phyloP scores from a whole-genome alignment of 805 yeast genomes.

The Candida endomychidarum region DNA sequence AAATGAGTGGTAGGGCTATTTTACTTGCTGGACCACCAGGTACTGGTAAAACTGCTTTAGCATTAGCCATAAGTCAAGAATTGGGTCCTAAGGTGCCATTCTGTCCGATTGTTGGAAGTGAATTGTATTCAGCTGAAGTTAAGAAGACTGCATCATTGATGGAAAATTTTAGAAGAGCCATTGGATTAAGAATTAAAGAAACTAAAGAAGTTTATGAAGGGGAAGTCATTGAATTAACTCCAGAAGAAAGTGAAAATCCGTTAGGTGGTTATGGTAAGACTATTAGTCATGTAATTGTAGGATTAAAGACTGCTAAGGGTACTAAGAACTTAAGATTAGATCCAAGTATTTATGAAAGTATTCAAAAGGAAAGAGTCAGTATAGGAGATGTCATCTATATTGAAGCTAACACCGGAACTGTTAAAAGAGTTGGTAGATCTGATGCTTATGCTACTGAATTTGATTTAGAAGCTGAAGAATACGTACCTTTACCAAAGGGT shows the following conservation, averaged over 20 bases:
- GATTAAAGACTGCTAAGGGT: conserved; percentile 89
- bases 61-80: conserved; percentile 93
- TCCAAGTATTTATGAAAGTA: conserved; percentile 89
- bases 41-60: conserved; percentile 97
- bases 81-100: conserved; percentile 97
- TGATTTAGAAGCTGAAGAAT: conserved; percentile 97
- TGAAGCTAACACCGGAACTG: conserved; percentile 97
- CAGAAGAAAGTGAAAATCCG: conserved; percentile 96
- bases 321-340: conserved; percentile 86
- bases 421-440: conserved; percentile 95
- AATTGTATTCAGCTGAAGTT: conserved; percentile 92
- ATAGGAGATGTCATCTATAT: conserved; percentile 97
- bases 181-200: conserved; percentile 93
- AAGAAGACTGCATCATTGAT: conserved; percentile 94
- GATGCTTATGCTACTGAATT: conserved; percentile 98
- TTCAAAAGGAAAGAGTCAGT: conserved; percentile 90
- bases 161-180: conserved; percentile 96
- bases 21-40: conserved; percentile 97
- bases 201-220: conserved; percentile 98
- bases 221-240: conserved; percentile 92
- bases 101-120: conserved; percentile 95
- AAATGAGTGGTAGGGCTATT: conserved; percentile 95
- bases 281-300: conserved; percentile 89
- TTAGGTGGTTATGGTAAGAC: conserved; percentile 98
- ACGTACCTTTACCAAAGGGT: conserved; percentile 97